phyloP scores from a whole-genome alignment of 139 green algal genomes.

The Mesotaenium endlicherianum region DNA sequence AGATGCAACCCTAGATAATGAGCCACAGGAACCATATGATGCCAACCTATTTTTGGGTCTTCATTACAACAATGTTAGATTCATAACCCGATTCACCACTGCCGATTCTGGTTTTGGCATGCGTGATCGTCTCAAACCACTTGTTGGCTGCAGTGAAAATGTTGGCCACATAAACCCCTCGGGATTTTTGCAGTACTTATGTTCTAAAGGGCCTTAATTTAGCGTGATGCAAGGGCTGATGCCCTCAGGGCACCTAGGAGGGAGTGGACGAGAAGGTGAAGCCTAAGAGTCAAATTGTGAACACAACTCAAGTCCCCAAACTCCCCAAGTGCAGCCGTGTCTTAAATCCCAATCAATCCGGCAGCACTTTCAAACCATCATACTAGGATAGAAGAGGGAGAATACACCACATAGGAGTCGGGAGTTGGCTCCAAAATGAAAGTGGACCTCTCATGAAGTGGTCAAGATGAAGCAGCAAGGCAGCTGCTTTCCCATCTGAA shows the following conservation, averaged over 20 bases:
- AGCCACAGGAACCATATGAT: not conserved
- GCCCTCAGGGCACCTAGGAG: no score
- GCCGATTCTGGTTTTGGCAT: no score
- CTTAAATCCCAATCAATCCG: not conserved
- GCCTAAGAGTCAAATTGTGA: no score
- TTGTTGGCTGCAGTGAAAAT: no score
- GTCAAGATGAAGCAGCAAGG: not conserved
- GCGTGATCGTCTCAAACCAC: no score
- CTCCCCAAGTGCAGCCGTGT: not conserved
- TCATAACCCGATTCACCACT: no score
- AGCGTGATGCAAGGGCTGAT: no score
- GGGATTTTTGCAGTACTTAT: no score
- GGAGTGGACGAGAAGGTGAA: no score
- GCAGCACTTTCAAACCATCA: not conserved
- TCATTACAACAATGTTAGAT: no score
- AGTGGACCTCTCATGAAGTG: not conserved
- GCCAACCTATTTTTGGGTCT: not conserved
- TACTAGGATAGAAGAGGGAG: not conserved
- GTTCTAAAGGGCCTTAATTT: no score
- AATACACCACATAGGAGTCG: not conserved
- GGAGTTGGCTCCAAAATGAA: not conserved
- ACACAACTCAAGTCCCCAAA: not conserved
- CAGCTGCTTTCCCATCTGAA: conserved; percentile 12
- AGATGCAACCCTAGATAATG: not conserved
- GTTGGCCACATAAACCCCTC: no score